Evolutionary conservation across 2,329 filamentous ascomycete genomes (phyloP).

Genomic region (Arthrobotrys conoides): DNA sequence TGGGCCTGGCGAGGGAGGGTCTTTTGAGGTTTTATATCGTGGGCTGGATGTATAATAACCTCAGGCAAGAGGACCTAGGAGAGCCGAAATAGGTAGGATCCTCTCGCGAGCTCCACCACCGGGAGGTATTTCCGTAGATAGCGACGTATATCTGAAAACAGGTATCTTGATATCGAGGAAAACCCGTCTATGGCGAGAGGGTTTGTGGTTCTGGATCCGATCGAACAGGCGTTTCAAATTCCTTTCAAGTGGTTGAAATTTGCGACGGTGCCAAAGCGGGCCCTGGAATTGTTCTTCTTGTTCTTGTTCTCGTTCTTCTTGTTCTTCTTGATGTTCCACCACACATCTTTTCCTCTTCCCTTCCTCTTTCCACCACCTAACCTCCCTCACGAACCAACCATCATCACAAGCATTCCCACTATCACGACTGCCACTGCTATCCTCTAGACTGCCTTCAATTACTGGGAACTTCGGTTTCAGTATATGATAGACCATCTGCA

Average conservation of each 20-base stretch:
- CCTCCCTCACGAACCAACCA: background rate
- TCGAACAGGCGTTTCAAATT: constrained; percentile 49
- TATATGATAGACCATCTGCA: constrained; percentile 26
- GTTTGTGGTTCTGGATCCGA: constrained; percentile 11
- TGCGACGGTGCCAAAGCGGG: constrained; percentile 42
- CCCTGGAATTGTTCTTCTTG: constrained; percentile 28
- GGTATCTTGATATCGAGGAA: background rate
- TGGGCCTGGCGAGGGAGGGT: background rate
- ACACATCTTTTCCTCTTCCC: constrained; percentile 54
- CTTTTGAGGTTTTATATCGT: constrained; percentile 17
- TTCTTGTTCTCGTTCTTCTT: constrained; percentile 27
- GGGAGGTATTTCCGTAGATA: constrained; percentile 20
- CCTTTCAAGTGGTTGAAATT: constrained; percentile 58
- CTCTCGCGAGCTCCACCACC: constrained; percentile 12
- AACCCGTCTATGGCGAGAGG: constrained; percentile 7
- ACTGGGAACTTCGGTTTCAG: constrained; percentile 4
- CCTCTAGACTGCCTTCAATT: constrained; percentile 18
- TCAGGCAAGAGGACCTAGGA: constrained; percentile 15
- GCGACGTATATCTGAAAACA: background rate
- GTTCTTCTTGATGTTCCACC: constrained; percentile 31
- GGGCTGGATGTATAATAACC: constrained; percentile 8
- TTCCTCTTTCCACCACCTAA: constrained; percentile 31
- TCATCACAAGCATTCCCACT: constrained; percentile 25
- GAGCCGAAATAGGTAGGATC: constrained; percentile 15
- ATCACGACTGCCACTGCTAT: constrained; percentile 18